Evolutionary conservation across 805 yeast species (phyloP).

Genomic region (Kazachstania bromeliacearum): DNA sequence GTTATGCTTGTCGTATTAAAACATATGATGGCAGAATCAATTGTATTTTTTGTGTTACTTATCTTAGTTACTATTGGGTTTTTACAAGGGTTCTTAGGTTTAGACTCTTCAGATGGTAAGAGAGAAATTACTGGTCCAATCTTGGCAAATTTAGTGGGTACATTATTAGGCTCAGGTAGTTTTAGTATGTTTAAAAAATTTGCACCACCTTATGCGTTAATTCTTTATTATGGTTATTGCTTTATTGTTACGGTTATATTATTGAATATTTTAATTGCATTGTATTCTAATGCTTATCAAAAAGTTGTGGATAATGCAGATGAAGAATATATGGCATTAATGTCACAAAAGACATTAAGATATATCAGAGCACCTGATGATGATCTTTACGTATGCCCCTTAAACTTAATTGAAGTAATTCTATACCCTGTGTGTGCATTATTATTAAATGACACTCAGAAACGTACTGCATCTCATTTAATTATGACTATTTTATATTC

Average conservation of each 20-base stretch:
- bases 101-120: conserved; percentile 81
- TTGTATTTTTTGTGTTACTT: conserved; percentile 70
- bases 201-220: conserved; percentile 79
- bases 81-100: conserved; percentile 76
- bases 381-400: conserved; percentile 76
- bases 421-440: conserved; percentile 38
- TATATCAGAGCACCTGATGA: conserved; percentile 85
- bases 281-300: conserved; percentile 77
- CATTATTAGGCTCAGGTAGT: conserved; percentile 67
- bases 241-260: conserved; percentile 67
- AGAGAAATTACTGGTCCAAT: conserved; percentile 63
- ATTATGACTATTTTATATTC: conserved; percentile 60
- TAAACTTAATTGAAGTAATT: conserved; percentile 60
- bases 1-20: conserved; percentile 80
- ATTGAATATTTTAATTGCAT: conserved; percentile 75
- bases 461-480: conserved; percentile 39
- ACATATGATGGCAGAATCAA: conserved; percentile 78
- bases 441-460: conserved; percentile 15
- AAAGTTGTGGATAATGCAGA: conserved; percentile 73
- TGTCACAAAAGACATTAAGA: conserved; percentile 73
- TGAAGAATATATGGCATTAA: conserved; percentile 76
- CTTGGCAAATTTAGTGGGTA: conserved; percentile 53
- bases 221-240: conserved; percentile 67
- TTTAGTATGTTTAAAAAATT: conserved; percentile 60
- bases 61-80: conserved; percentile 68